Evolutionary conservation across 345 rosid genomes (phyloP), one percentile per base, ranked within the genome.

Genomic region (Microthlaspi erraticum): DNA sequence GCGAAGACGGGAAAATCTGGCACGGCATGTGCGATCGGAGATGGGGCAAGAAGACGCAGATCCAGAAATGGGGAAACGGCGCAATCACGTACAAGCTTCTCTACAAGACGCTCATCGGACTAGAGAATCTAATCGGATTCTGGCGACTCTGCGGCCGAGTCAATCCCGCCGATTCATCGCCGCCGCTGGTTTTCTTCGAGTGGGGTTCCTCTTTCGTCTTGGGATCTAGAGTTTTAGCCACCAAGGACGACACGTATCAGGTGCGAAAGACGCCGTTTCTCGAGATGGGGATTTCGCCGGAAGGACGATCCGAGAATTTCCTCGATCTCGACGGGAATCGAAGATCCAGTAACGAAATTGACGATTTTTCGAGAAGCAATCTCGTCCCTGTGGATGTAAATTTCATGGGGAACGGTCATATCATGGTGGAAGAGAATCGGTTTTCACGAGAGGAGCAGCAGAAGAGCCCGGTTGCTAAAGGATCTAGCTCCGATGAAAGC

Each of bases 141-240:
- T 93, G 97, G 98, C 97, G 97, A 8, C 89, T 87, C 3, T 83
- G 96, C 73, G 92, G 94, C 52, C 82, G 83, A 14, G 16, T 75
- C 3, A 69, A 75, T 63, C 33, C 45, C 44, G 74, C 64, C 10
- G 69, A 32, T 9, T 73, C 77, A 3, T 81, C 87, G 0, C 94
- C 98, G 8, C 80, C 80, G 56, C 55, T 93, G 12, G 70, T 93
- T 61, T 64, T 85, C 78, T 87, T 93, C 73, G 98, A 93, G 77
- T 93, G 97, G 97, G 88, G 91, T 10, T 75, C 97, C 10, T 85
- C 88, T 3, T 91, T 81, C 71, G 76, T 93, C 16, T 59, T 84
- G 53, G 92, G 91, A 32, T 91, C 80, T 26, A 84, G 90, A 66
- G 83, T 91, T 66, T 67, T 73, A 10, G 86, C 96, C 0, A 74